phyloP scores from a whole-genome alignment of 345 rosid species.

The Brassica napus region Da-Ae NC_063451.1:46711501-46712000 shows the following conservation, averaged over 20 bases:
- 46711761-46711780: neutral
- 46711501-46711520: conserved; percentile 38
- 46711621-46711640: conserved; percentile 50
- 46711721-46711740: conserved; percentile 60
- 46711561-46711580: conserved; percentile 57
- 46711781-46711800: conserved; percentile 1
- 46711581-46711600: conserved; percentile 40
- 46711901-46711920: conserved; percentile 48
- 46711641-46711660: conserved; percentile 52
- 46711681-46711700: conserved; percentile 32
- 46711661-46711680: conserved; percentile 45
- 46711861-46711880: conserved; percentile 48
- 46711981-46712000: conserved; percentile 50
- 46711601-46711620: conserved; percentile 48
- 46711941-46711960: conserved; percentile 50
- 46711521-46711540: conserved; percentile 51
- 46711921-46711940: conserved; percentile 48
- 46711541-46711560: conserved; percentile 64
- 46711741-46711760: conserved; percentile 6
- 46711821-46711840: conserved; percentile 52
- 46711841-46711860: conserved; percentile 46
- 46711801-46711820: conserved; percentile 6
- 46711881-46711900: conserved; percentile 41
- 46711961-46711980: conserved; percentile 55
- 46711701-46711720: conserved; percentile 56